These are phyloP conservation scores for Neocucurbitaria cava DNA, from an alignment of 2,329 filamentous ascomycete species.

Conservation along the genomic window DNA sequence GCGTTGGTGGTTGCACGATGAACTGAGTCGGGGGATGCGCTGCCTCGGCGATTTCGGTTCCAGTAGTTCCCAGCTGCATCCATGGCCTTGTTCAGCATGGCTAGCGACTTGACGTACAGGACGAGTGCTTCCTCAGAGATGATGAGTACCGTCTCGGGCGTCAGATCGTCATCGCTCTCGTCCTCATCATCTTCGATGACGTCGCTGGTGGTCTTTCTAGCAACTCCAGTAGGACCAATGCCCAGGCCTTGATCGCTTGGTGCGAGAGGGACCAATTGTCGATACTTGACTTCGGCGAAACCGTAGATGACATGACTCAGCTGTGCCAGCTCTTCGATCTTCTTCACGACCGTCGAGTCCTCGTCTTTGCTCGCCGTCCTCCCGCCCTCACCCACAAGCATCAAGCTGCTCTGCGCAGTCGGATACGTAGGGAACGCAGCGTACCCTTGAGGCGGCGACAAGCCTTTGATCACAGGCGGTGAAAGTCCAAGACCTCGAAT, in stretches of 20 bases:
- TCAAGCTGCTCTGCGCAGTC: conserved; percentile 72
- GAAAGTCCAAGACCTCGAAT: conserved; percentile 74
- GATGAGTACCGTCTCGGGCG: conserved; percentile 81
- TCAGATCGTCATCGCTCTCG: conserved; percentile 71
- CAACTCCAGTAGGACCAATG: conserved; percentile 59
- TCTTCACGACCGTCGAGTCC: conserved; percentile 77
- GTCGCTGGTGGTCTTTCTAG: conserved; percentile 44
- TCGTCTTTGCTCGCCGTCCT: conserved; percentile 73
- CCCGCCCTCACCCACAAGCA: conserved; percentile 67
- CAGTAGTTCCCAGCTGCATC: conserved; percentile 95
- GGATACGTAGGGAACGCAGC: conserved; percentile 87
- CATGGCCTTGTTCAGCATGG: conserved; percentile 91
- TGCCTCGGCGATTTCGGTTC: conserved; percentile 74
- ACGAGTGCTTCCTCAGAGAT: conserved; percentile 95
- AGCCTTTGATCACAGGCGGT: conserved; percentile 65
- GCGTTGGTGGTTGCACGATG: conserved; percentile 55
- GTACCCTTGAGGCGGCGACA: conserved; percentile 75
- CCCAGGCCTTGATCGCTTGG: conserved; percentile 76
- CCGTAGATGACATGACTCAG: conserved; percentile 96
- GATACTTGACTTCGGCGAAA: conserved; percentile 98
- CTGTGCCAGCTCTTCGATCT: conserved; percentile 90
- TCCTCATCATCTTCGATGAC: conserved; percentile 62
- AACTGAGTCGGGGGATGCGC: conserved; percentile 55
- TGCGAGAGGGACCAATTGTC: conserved; percentile 88
- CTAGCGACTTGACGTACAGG: conserved; percentile 92